Percentiles rank a stretch among this genome's conserved stretches.
Conservation (phyloP, 805 yeast genomes). For the Barnettozyma sucrosica region DNA sequence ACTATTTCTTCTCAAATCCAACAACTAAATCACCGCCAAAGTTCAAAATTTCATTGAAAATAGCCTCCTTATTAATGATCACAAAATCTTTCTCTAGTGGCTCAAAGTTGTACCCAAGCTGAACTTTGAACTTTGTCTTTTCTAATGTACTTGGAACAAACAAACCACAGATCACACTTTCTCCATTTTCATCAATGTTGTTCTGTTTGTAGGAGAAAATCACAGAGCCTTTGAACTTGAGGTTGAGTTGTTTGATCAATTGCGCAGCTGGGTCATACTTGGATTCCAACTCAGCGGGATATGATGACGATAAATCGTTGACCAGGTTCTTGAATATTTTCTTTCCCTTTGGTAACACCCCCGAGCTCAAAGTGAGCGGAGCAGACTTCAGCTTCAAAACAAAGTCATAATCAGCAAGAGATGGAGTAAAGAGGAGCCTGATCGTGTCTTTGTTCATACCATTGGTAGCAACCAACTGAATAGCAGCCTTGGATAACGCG, state of each 20-base stretch:
- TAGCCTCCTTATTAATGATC: constrained; percentile 61
- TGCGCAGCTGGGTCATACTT: constrained; percentile 58
- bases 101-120: constrained; percentile 64
- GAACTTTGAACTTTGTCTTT: constrained; percentile 70
- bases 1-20: constrained; percentile 26
- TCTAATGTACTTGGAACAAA: constrained; percentile 62
- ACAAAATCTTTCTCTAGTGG: constrained; percentile 53
- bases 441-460: constrained; percentile 40
- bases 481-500: constrained; percentile 74
- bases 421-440: constrained; percentile 68
- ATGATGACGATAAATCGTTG: constrained; percentile 23
- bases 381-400: constrained; percentile 52
- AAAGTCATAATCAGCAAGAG: constrained; percentile 79
- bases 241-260: constrained; percentile 53
- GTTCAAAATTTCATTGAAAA: constrained; percentile 63
- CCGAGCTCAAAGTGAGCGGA: constrained; percentile 43
- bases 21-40: constrained; percentile 63
- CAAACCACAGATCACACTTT: constrained; percentile 70
- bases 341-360: constrained; percentile 35
- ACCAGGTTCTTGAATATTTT: constrained; percentile 57
- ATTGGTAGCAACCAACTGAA: constrained; percentile 42
- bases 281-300: constrained; percentile 35
- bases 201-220: constrained; percentile 61
- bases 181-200: constrained; percentile 47
- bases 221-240: constrained; percentile 59